Evolutionary conservation across 345 rosid species (phyloP).

Genomic region (Eucalyptus marginata): DNA sequence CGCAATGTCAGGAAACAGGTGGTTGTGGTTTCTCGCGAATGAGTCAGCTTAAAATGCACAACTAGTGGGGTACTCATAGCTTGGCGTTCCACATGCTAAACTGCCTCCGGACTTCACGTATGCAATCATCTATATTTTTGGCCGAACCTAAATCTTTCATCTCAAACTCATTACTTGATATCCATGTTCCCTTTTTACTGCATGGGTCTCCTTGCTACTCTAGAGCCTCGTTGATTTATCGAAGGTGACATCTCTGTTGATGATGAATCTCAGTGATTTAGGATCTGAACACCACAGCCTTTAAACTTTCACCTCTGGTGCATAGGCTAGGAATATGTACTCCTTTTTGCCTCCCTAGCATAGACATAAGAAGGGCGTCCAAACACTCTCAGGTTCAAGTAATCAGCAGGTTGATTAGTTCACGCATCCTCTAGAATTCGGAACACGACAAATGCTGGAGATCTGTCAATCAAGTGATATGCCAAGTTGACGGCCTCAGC

Average conservation of each 20-base stretch:
- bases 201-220: neutral
- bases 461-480: neutral
- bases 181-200: neutral
- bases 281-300: neutral
- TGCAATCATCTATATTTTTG: too few relatives aligned
- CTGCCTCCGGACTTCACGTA: too few relatives aligned
- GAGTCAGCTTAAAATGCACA: too few relatives aligned
- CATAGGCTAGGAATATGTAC: neutral
- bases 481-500: neutral
- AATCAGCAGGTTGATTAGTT: neutral
- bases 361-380: neutral
- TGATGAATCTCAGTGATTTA: neutral
- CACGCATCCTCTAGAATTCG: neutral
- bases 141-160: too few relatives aligned
- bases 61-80: too few relatives aligned
- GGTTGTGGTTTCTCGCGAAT: too few relatives aligned
- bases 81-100: too few relatives aligned
- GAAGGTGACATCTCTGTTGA: neutral
- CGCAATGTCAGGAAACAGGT: too few relatives aligned
- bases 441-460: neutral
- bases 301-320: neutral
- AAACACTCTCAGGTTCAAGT: neutral
- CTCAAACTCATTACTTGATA: too few relatives aligned
- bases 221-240: neutral
- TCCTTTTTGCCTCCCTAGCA: neutral